Evolutionary conservation across 768 basidiomycete genomes (phyloP), one percentile per base, ranked within the genome.

Genomic region (Pleurotus tuoliensis): DNA sequence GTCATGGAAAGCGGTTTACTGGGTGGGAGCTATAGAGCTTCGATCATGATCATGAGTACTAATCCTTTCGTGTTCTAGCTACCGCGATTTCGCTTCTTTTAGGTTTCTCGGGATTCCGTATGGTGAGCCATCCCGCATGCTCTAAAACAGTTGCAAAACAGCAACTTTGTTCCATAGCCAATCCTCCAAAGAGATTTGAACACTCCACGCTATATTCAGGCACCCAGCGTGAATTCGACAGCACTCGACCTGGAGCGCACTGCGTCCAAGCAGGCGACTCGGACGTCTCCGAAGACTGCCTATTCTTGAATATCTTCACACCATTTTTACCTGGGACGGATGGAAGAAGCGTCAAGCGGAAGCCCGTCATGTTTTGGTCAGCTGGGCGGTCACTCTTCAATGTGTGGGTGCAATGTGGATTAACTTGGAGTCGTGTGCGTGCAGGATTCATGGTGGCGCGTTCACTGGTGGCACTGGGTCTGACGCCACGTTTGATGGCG

Each of bases 61-160:
- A 37, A 43, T 16, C 13, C 18, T 27, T 37, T 34, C 6, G 27
- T n/a, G 44, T n/a, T 39, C 4, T 22, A 43, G 77, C 0, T 76
- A 70, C 41, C 78, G 79, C 16, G 79, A 81, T 60, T 73, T 75
- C 37, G 64, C 75, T 0, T 76, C 77, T 1, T 81, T 82, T 69
- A 71, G 76, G 15, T 82, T 83, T 70, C 63, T 79, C 11, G 80
- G 81, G 11, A 76, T 83, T 41, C 80, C 76, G 0, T 82, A 76
- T 57, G 51, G 51, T 53, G 5, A 24, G 51, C 22, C 9, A 12
- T 16, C 30, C 30, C 30, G 11, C 30, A 40, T 34, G 8, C 37
- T 13, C 11, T 15, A 52, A 7, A n/a, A 5, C 16, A 5, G 11
- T 18, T 11, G 11, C 38, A 8, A 5, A 22, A 20, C 41, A 22